These are phyloP conservation scores for Guillardia theta DNA, from an alignment of 78 protist species.

Conservation along the genomic window DNA sequence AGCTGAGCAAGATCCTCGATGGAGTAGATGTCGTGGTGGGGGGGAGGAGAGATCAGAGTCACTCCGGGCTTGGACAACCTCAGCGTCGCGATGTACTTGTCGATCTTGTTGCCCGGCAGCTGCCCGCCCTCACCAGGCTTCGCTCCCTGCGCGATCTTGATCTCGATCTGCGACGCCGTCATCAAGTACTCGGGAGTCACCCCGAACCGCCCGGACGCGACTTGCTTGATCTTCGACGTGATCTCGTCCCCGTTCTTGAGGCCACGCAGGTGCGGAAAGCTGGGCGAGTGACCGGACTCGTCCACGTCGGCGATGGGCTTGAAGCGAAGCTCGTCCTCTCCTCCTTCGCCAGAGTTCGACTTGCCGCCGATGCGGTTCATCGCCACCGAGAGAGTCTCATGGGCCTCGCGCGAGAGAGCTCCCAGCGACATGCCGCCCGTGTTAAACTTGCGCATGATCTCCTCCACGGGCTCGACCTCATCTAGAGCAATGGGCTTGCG, in stretches of 20 bases:
- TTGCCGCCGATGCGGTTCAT: slow-evolving; percentile 80
- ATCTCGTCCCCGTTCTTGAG: slow-evolving; percentile 47
- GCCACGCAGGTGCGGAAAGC: slow-evolving; percentile 40
- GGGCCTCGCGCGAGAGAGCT: slow-evolving; percentile 74
- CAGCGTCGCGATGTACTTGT: not conserved
- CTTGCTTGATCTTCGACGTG: slow-evolving; percentile 82
- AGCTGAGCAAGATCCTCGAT: slow-evolving; percentile 88
- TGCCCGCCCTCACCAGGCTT: slow-evolving; percentile 93
- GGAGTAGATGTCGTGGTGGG: slow-evolving; percentile 94
- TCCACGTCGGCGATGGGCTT: not conserved
- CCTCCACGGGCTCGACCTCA: slow-evolving; percentile 38
- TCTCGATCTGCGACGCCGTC: slow-evolving; percentile 75
- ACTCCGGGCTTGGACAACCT: slow-evolving; percentile 59
- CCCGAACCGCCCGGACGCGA: slow-evolving; percentile 91
- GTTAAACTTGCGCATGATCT: slow-evolving; percentile 71
- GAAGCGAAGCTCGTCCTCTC: slow-evolving; percentile 75
- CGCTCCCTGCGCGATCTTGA: slow-evolving; percentile 93
- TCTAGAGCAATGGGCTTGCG: slow-evolving; percentile 52
- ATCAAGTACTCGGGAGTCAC: slow-evolving; percentile 79
- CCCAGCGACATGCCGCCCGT: slow-evolving; percentile 91
- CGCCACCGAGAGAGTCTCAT: slow-evolving; percentile 75
- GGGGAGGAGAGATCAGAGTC: slow-evolving; percentile 89
- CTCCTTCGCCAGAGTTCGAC: slow-evolving; percentile 91
- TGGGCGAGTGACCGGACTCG: slow-evolving; percentile 37
- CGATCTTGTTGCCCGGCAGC: slow-evolving; percentile 78